Evolutionary conservation across 495 filamentous ascomycete genomes (phyloP).

Genomic region (Penicillium lagena): DNA sequence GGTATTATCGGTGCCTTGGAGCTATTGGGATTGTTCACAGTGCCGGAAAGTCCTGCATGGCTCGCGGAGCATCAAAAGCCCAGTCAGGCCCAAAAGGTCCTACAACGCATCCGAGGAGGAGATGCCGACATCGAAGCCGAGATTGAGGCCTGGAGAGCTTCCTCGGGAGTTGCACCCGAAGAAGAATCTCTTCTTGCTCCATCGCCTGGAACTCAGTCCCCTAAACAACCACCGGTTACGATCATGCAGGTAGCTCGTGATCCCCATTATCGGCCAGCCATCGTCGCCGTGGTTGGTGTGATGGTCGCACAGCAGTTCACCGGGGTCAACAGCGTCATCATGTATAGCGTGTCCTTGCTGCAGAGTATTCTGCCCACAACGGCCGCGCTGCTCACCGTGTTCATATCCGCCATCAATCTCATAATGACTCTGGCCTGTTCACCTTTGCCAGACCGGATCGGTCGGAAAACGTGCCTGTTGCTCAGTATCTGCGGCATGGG

Average conservation of each 20-base stretch:
- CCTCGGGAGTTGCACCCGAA: slow-evolving; percentile 38
- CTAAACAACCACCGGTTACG: slow-evolving; percentile 45
- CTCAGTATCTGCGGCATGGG: slow-evolving; percentile 80
- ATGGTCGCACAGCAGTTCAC: slow-evolving; percentile 92
- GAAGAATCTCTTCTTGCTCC: slow-evolving; percentile 42
- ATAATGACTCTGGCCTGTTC: slow-evolving; percentile 73
- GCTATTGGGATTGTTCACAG: slow-evolving; percentile 55
- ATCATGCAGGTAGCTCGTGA: slow-evolving; percentile 61
- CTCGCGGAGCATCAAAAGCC: slow-evolving; percentile 62
- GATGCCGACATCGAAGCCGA: slow-evolving; percentile 68
- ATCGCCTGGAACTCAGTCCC: slow-evolving; percentile 18
- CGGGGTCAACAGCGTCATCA: slow-evolving; percentile 94
- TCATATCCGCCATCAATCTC: slow-evolving; percentile 81
- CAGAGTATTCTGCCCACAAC: slow-evolving; percentile 67
- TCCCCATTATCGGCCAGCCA: slow-evolving; percentile 63
- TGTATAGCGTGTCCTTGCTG: slow-evolving; percentile 92
- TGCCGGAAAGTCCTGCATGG: slow-evolving; percentile 85
- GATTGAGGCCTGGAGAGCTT: slow-evolving; percentile 53
- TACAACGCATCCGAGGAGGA: slow-evolving; percentile 70
- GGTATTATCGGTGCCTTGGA: slow-evolving; percentile 62
- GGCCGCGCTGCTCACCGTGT: slow-evolving; percentile 73
- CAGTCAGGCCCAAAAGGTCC: slow-evolving; percentile 51
- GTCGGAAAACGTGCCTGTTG: slow-evolving; percentile 77
- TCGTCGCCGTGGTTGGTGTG: slow-evolving; percentile 78
- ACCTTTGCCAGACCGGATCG: slow-evolving; percentile 77